Conservation (phyloP, 805 yeast species). For the Kockiozyma suomiensis region DNA sequence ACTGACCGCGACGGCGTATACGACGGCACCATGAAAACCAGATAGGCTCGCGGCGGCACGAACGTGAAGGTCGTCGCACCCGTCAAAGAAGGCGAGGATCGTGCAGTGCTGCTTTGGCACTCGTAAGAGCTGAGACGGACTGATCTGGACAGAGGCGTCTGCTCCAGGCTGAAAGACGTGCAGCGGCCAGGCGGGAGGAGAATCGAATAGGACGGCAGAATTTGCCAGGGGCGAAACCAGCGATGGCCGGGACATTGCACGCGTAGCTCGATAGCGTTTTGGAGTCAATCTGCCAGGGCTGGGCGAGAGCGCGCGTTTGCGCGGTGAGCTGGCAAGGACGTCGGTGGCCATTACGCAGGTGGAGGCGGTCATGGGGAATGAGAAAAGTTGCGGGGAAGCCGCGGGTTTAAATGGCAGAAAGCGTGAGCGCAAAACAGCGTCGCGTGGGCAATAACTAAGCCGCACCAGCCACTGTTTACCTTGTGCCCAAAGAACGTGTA, state of each 20-base stretch:
- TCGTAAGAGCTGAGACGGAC: background rate
- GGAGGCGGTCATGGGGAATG: background rate
- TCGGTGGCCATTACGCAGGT: slow-evolving; percentile 1
- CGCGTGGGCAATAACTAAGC: slow-evolving; percentile 1
- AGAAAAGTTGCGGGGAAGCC: background rate
- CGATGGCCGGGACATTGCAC: slow-evolving; percentile 7
- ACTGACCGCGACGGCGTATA: slow-evolving; percentile 20
- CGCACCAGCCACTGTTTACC: slow-evolving; percentile 9
- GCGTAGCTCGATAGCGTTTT: background rate
- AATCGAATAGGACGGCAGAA: background rate
- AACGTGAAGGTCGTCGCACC: slow-evolving; percentile 7
- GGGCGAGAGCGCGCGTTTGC: slow-evolving; percentile 6
- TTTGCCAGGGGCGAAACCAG: background rate
- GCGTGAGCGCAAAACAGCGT: background rate
- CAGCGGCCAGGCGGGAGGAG: slow-evolving; percentile 4
- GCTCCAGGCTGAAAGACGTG: slow-evolving; percentile 5
- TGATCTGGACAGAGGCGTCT: background rate
- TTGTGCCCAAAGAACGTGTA: background rate
- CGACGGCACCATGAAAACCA: slow-evolving; percentile 15
- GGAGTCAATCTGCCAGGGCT: background rate
- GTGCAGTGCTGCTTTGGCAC: slow-evolving; percentile 7
- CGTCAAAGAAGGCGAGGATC: slow-evolving; percentile 5
- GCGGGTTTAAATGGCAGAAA: background rate
- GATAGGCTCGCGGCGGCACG: background rate
- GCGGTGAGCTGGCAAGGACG: background rate